phyloP scores from a whole-genome alignment of 441 rosid genomes.

The Eruca vesicaria region DNA sequence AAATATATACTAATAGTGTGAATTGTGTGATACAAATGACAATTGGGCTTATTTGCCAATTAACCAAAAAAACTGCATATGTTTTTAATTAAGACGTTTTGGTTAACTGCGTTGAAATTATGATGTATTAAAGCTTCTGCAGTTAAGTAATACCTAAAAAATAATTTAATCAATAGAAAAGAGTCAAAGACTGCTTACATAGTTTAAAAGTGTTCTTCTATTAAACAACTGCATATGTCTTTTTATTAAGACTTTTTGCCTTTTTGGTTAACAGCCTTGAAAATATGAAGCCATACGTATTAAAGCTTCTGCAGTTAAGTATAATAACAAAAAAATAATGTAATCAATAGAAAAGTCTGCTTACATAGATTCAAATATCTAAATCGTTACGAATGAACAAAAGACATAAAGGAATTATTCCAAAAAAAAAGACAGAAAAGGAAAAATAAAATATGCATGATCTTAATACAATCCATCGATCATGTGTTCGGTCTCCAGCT shows the following conservation, averaged over 20 bases:
- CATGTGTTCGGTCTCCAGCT: background rate
- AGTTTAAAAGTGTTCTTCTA: too few species aligned
- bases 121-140: too few species aligned
- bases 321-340: background rate
- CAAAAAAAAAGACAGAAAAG: background rate
- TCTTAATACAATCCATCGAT: background rate
- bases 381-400: background rate
- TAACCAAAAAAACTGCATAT: too few species aligned
- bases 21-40: background rate
- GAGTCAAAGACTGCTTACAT: too few species aligned
- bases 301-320: background rate
- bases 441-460: background rate
- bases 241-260: background rate
- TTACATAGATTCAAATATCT: background rate
- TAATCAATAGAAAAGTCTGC: background rate
- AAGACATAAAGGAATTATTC: background rate
- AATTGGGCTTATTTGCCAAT: too few species aligned
- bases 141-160: too few species aligned
- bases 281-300: background rate
- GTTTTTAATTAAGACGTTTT: background rate
- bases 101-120: background rate
- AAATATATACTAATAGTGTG: background rate
- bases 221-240: background rate
- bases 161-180: too few species aligned
- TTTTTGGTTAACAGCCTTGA: too few species aligned